Percentiles rank a stretch among this genome's conserved stretches.
These are phyloP conservation scores for Luvunga scandens DNA, from an alignment of 345 rosid species.

Conservation along the genomic window DNA sequence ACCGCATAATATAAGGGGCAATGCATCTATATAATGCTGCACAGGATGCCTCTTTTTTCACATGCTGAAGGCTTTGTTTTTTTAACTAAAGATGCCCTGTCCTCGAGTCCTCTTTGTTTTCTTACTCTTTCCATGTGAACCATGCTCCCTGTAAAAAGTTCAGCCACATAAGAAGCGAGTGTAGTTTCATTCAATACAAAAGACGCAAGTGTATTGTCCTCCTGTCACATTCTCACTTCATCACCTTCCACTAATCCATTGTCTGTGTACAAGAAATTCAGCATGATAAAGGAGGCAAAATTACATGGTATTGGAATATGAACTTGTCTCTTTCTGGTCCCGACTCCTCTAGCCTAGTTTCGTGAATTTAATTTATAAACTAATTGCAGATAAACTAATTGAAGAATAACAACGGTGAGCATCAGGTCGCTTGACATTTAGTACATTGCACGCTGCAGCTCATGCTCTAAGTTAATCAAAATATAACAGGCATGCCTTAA, in stretches of 20 bases:
- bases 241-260: not conserved
- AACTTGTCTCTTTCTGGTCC: not conserved
- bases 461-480: not conserved
- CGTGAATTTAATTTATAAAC: not conserved
- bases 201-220: no score
- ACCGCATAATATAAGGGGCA: not conserved
- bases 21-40: not conserved
- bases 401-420: not conserved
- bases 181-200: not conserved
- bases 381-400: not conserved
- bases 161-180: not conserved
- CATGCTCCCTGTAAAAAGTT: not conserved
- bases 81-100: not conserved
- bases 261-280: not conserved
- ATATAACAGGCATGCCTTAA: not conserved
- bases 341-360: not conserved
- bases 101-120: constrained; percentile 7
- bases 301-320: not conserved
- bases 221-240: not conserved
- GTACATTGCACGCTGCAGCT: not conserved
- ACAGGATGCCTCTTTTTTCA: constrained; percentile 3
- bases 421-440: not conserved
- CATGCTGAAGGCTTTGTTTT: constrained; percentile 24
- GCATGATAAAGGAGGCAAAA: not conserved
- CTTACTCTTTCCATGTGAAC: constrained; percentile 16